Base-by-base conservation (phyloP, 805 yeast species). In the Jamesozyma lodderae region DNA sequence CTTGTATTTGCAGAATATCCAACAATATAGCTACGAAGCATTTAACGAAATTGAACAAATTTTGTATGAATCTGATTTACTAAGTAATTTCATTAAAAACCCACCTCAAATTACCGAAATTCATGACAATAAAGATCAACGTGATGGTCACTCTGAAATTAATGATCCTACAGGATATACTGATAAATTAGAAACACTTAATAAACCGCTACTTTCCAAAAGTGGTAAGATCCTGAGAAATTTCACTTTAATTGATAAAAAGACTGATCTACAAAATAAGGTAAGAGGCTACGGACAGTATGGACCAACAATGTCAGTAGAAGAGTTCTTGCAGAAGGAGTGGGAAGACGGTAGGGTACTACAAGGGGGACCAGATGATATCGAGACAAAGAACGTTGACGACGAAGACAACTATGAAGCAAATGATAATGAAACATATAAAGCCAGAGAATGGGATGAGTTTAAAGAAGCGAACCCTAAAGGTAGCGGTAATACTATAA, bases 261-360 rank as follows among this genome's bases (percentile, higher is more conserved):
- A 75, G 42, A 75, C 75, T 26, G 74, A 79, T 33, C 47, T 85
- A 14, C 66, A 70, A 41, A 63, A 68, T 23, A 74, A 79, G 49
- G 96, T 88, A 0, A 77, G 74, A 48, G 96, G 96, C 1, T 85
- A 94, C 2, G 98, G 96, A 1, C 96, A 92, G 60, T 77, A 72
- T 19, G 68, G 90, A 21, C 98, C 98, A 2, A 85, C 96, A 0
- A 85, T 92, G 92, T 68, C 95, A 0, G 87, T 92, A 0, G 98
- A 92, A 46, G 96, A 92, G 49, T 79, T 82, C 43, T 66, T 92
- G 37, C 94, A 87, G 34, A 77, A 85, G 48, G 98, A 92, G 55
- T 66, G 83, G 44, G 77, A 78, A 15, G 78, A 82, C 50, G 96
- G 96, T 2, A 88, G 90, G 40, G 81, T 88, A 69, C 67, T 74